Evolutionary conservation across 2,329 filamentous ascomycete genomes (phyloP).

Genomic region (Hypoxylon sp.): DNA sequence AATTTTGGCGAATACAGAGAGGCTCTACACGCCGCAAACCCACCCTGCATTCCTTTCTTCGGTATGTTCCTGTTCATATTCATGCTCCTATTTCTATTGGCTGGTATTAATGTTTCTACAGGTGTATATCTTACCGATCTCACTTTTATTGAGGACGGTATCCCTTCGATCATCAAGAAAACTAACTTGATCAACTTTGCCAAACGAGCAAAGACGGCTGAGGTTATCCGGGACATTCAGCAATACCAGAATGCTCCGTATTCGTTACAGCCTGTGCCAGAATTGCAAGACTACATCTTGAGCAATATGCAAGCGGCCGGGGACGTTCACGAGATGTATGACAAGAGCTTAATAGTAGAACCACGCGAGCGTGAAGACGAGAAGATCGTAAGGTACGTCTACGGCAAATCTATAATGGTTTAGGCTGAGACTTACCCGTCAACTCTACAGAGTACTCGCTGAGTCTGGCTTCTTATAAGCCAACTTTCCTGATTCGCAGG

Average conservation of each 20-base stretch:
- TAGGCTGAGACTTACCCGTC: constrained; percentile 45
- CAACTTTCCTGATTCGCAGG: constrained; percentile 21
- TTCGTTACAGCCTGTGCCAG: constrained; percentile 86
- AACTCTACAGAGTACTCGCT: constrained; percentile 67
- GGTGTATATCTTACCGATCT: constrained; percentile 97
- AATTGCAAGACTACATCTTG: constrained; percentile 96
- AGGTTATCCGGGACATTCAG: constrained; percentile 98
- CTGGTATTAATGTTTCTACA: constrained; percentile 55
- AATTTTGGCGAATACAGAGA: constrained; percentile 99
- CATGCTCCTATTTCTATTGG: neutral
- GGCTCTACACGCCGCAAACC: constrained; percentile 90
- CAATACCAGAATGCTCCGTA: constrained; percentile 99
- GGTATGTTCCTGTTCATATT: constrained; percentile 68
- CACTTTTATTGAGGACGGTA: constrained; percentile 98
- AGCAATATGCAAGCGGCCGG: constrained; percentile 96
- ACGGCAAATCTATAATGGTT: neutral
- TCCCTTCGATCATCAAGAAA: constrained; percentile 95
- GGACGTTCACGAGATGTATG: constrained; percentile 99
- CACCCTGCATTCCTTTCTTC: constrained; percentile 98
- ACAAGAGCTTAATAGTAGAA: constrained; percentile 93
- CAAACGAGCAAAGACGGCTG: constrained; percentile 96
- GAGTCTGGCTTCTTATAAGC: constrained; percentile 73
- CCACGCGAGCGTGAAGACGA: constrained; percentile 97
- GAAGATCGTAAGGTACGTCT: constrained; percentile 95
- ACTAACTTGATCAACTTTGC: constrained; percentile 98